Base-by-base conservation (phyloP, 1,139 yeast genomes). In the Keqinozyma sinolaborantium region DNA sequence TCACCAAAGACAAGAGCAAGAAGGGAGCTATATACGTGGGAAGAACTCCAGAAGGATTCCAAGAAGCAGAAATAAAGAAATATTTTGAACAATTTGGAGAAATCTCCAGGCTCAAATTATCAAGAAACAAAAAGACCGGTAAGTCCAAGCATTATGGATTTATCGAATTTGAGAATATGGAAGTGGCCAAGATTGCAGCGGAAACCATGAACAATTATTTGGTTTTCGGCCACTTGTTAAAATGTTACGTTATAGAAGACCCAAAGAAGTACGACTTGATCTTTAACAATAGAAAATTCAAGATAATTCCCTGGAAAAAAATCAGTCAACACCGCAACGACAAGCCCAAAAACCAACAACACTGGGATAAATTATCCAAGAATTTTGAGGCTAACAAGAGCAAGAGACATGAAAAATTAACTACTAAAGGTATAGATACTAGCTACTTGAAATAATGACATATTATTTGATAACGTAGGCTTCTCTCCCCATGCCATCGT, bases 131-230 rank as follows among this genome's bases (percentile, higher is more conserved):
- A 57, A 84, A 82, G 56, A 81, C 95, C 3, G 98, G 98, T 29
- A 79, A 81, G 40, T 82, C 96, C 14, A 90, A 88, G 64, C 97
- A 90, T 60, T 94, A 81, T 58, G 98, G 90, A 9, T 92, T 86
- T 57, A 66, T 92, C 33, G 97, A 90, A 60, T 18, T 18, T 18
- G 77, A 73, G 30, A 72, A 78, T 38, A 55, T 60, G 24, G 85
- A 79, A 30, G 95, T 85, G 38, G 97, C 97, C 31, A 73, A 78
- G 45, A 71, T 88, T 39, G 98, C 96, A 2, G 84, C 84, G 40
- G 97, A 92, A 47, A 80, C 97, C 31, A 92, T 92, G 98, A 82
- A 92, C 63, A 92, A 92, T 60, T 92, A 92, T 53, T 72, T 92
- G 44, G 60, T 92, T 35, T 82, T 85, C 62, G 95, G 95, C 9